phyloP scores from a whole-genome alignment of 768 basidiomycete genomes.

The Trametes cingulata region DNA sequence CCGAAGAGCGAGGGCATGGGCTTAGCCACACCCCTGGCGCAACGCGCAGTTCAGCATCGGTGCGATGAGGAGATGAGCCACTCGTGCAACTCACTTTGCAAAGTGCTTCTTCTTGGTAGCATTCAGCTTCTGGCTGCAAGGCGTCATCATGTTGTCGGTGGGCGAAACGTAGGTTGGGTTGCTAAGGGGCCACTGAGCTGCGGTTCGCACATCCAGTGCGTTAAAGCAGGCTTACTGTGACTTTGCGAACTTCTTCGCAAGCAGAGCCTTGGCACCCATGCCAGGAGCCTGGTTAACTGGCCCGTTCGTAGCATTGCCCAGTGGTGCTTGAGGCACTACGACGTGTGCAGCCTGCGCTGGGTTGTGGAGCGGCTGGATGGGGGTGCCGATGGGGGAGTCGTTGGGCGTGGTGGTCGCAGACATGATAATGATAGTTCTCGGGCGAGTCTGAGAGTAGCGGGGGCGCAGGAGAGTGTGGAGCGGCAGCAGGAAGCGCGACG shows the following conservation, averaged over 20 bases:
- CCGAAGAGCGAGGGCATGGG: slow-evolving; percentile 62
- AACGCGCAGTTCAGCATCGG: too few species aligned
- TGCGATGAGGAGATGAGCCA: not conserved
- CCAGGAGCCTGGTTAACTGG: slow-evolving; percentile 58
- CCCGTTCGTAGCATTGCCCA: slow-evolving; percentile 63
- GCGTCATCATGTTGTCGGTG: slow-evolving; percentile 94
- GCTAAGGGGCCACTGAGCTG: slow-evolving; percentile 40
- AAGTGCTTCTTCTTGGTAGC: slow-evolving; percentile 95
- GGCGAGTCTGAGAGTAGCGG: not conserved
- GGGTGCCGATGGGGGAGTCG: slow-evolving; percentile 58
- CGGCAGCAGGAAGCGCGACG: not conserved
- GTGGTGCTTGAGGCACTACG: slow-evolving; percentile 76
- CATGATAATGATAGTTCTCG: slow-evolving; percentile 41
- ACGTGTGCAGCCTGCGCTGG: slow-evolving; percentile 78
- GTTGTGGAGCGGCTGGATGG: slow-evolving; percentile 84
- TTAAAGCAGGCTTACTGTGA: slow-evolving; percentile 60
- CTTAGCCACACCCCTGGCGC: slow-evolving; percentile 51
- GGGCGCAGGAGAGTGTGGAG: not conserved
- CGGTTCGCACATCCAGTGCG: slow-evolving; percentile 8
- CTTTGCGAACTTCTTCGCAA: slow-evolving; percentile 94
- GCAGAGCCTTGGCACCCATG: slow-evolving; percentile 87
- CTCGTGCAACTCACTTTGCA: slow-evolving; percentile 58
- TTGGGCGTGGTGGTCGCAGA: slow-evolving; percentile 57
- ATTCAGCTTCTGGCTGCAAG: slow-evolving; percentile 87
- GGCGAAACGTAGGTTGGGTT: slow-evolving; percentile 91